These are phyloP conservation scores for Acacia confusa DNA, from an alignment of 306 rosid genomes.

Conservation along the genomic window DNA sequence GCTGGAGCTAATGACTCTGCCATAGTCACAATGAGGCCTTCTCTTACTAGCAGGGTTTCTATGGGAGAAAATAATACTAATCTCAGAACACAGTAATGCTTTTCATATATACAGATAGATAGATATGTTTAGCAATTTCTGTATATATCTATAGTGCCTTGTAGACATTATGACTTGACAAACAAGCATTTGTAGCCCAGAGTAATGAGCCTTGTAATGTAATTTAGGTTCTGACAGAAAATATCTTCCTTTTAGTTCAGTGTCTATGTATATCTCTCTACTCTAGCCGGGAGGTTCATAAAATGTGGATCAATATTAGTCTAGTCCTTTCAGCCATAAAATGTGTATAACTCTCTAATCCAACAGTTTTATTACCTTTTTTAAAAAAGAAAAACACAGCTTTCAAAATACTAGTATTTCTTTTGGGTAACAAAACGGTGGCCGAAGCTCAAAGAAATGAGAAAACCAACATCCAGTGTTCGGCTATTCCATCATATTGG, in stretches of 20 bases:
- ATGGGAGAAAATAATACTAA: slow-evolving; percentile 23
- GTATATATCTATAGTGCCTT: not conserved
- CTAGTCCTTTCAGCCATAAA: too few species aligned
- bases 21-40: slow-evolving; percentile 88
- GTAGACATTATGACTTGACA: not conserved
- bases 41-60: slow-evolving; percentile 71
- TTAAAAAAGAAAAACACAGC: not conserved
- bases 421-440: too few species aligned
- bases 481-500: not conserved
- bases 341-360: too few species aligned
- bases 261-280: not conserved
- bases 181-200: not conserved
- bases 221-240: not conserved
- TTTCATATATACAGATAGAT: slow-evolving; percentile 2
- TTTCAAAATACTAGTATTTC: too few species aligned
- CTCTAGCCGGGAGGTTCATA: not conserved
- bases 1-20: slow-evolving; percentile 92
- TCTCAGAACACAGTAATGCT: slow-evolving; percentile 41
- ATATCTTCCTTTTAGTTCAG: not conserved
- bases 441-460: too few species aligned
- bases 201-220: not conserved
- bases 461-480: not conserved
- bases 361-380: not conserved
- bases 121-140: slow-evolving; percentile 20
- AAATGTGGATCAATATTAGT: too few species aligned